Evolutionary conservation across 768 basidiomycete genomes (phyloP), one percentile per base, ranked within the genome.

Genomic region (Amanita subjunquillea): DNA sequence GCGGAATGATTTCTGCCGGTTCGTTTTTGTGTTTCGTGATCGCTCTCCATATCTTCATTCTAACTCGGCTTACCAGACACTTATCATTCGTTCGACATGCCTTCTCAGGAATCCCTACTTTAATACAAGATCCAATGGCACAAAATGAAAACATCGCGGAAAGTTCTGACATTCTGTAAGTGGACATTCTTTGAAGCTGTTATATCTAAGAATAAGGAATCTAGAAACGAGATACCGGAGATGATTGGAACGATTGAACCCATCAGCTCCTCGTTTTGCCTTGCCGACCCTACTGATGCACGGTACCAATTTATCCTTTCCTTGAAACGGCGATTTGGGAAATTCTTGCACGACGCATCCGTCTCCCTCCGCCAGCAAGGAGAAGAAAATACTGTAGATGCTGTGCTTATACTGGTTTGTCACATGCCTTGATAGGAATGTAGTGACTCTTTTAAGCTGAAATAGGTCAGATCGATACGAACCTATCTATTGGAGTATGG

Each of bases 1-100:
- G 90, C 75, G 84, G 10, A 91, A 90, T 64, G 87, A 92, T 57
- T 90, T 92, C 61, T 92, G 90, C 69, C 78, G 89, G 77, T 83
- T 30, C 38, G 74, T 67, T 34, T 7, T 29, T 44, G 42, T 22
- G 49, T 27, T 48, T 17, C 29, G 42, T 34, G 15, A 17, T 38
- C 30, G 10, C n/a, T 4, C 41, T 8, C 3, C 34, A 34, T 32
- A 13, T 13, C 29, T 32, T 17, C 25, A 30, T 40, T 20, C 13
- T 9, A 17, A 47, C 4, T 52, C 51, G 37, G 52, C 15, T 6
- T 27, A 17, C 10, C 50, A 86, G 85, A 36, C 78, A 84, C 64
- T 63, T 89, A 47, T 85, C 78, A 56, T 72, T 87, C 48, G 79
- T 92, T 48, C 82, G 83, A 52, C 82, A 86, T 60, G 82, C 84